Base-by-base conservation (phyloP, 108 stramenopile genomes). In the Skeletonema menzelii region DNA sequence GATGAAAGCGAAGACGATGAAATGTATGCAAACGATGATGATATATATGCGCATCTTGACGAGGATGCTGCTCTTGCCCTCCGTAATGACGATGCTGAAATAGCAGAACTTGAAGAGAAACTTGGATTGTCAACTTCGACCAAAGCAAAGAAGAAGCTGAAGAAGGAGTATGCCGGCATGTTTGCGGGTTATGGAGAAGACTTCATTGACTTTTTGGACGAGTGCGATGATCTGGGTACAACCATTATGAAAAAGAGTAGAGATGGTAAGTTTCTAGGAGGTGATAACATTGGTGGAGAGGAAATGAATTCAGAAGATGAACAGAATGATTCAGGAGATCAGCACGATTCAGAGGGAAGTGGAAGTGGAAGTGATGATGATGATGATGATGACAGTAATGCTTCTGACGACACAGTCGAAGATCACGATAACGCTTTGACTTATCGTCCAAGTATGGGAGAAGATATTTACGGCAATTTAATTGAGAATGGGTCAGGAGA, bases 401-500 rank as follows among this genome's bases (percentile, higher is more conserved):
- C 77, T 30, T 30, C 38, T 27, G 78, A 74, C 44, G 47, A 44
- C 3, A 67, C 77, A 53, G 68, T 68, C 22, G 73, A 70, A 8
- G 84, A 86, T 64, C 91, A 93, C 53, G 86, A 90, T 58, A 76
- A 68, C 42, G 65, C 77, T n/a, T 72, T 88, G 68, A 93, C 91
- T 4, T 98, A 98, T 59, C 73, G 69, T 59, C 97, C 97, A 14
- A 60, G 76, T 27, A 30, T 61, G 11, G 97, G 97, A 10, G 94
- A 98, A 84, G 97, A 98, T 72, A 97, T 98, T 46, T 98, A 98
- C 65, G 97, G 97, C 42, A 85, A 96, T 30, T 70, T 62, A 30
- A 69, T 91, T 26, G 93, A 89, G 15, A 11, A 37, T n/a, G 22
- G 42, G 11, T 27, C 34, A n/a, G 69, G 31, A 15, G 40, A 68